Percentiles rank a stretch among this genome's conserved stretches.
These are phyloP conservation scores for Erysiphe pulchra DNA, from an alignment of 2,329 filamentous ascomycete genomes.

Conservation along the genomic window DNA sequence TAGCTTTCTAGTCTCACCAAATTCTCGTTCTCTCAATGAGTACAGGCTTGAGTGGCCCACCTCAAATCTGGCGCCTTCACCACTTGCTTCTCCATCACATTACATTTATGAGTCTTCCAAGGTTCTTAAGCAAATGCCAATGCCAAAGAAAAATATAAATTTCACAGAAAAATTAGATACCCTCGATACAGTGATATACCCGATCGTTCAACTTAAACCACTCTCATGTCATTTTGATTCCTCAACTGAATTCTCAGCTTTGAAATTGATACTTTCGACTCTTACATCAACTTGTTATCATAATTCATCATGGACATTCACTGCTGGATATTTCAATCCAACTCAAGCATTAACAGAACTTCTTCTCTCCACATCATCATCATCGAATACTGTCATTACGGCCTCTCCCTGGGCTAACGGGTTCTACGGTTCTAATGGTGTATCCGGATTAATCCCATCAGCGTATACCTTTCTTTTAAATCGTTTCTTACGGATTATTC, in stretches of 20 bases:
- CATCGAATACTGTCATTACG: slow-evolving; percentile 60
- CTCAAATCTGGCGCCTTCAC: slow-evolving; percentile 48
- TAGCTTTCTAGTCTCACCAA: slow-evolving; percentile 55
- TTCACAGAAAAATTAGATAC: not conserved
- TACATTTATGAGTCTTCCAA: slow-evolving; percentile 47
- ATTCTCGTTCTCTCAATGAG: slow-evolving; percentile 23
- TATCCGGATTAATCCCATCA: slow-evolving; percentile 72
- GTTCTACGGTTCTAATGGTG: slow-evolving; percentile 69
- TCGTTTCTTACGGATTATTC: slow-evolving; percentile 35
- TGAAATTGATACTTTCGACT: slow-evolving; percentile 46
- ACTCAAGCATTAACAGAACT: slow-evolving; percentile 60
- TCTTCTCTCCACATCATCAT: slow-evolving; percentile 45
- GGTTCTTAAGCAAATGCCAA: slow-evolving; percentile 28
- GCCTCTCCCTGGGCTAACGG: slow-evolving; percentile 86
- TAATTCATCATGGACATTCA: slow-evolving; percentile 75
- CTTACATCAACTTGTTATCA: slow-evolving; percentile 37
- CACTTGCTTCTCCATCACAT: slow-evolving; percentile 38
- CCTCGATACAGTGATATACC: slow-evolving; percentile 50
- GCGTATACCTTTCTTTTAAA: slow-evolving; percentile 78
- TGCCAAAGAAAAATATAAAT: slow-evolving; percentile 1
- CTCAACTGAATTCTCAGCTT: slow-evolving; percentile 69
- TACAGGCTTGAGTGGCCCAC: slow-evolving; percentile 48
- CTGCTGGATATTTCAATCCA: slow-evolving; percentile 96
- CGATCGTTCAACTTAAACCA: slow-evolving; percentile 69
- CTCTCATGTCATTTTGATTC: slow-evolving; percentile 39